Evolutionary conservation across 208 protist genomes (phyloP).

Genomic region (Histomonas meleagridis): DNA sequence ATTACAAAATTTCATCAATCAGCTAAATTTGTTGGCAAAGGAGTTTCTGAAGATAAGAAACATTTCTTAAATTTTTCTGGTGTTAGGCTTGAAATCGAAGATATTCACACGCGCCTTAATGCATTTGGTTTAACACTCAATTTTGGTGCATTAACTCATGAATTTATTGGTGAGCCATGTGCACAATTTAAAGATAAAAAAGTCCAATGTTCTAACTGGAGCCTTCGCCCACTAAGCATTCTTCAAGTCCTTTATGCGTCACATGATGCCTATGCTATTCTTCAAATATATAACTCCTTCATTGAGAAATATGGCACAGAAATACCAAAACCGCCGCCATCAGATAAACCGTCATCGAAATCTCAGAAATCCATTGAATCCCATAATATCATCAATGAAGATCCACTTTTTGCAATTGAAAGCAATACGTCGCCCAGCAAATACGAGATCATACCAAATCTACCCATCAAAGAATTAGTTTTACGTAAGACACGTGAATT

Average conservation of each 20-base stretch:
- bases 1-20: background rate
- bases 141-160: background rate
- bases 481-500: background rate
- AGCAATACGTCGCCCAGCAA: background rate
- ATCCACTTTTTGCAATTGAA: background rate
- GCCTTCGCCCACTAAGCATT: background rate
- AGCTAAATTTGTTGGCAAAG: background rate
- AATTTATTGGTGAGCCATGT: background rate
- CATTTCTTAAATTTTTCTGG: background rate
- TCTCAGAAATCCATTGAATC: background rate
- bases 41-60: background rate
- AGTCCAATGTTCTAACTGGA: background rate
- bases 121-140: background rate
- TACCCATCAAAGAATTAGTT: background rate
- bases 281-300: background rate
- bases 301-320: background rate
- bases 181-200: constrained; percentile 31
- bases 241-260: background rate
- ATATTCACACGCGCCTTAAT: background rate
- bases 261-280: background rate
- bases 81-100: background rate
- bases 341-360: background rate
- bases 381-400: background rate
- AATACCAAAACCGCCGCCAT: background rate
- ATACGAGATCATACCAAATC: background rate